Evolutionary conservation across 495 filamentous ascomycete species (phyloP).

Genomic region (Penicillium turbatum): DNA sequence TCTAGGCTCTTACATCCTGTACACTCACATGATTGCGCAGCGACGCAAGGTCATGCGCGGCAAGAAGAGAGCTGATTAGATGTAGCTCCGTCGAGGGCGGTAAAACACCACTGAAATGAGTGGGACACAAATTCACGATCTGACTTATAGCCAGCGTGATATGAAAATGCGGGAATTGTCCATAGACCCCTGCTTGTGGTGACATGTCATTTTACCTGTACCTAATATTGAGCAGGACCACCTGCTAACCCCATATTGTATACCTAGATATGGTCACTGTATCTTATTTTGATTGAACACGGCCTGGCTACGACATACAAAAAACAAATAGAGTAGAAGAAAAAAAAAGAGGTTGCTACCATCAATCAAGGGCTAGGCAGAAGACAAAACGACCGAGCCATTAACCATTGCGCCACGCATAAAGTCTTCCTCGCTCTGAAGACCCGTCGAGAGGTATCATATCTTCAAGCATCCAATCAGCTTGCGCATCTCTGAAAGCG

Average conservation of each 20-base stretch:
- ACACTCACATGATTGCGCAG: slow-evolving; percentile 91
- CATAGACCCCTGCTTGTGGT: neutral
- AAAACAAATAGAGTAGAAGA: too few species aligned
- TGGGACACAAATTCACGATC: neutral
- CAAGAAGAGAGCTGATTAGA: slow-evolving; percentile 28
- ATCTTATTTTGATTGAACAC: neutral
- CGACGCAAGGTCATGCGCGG: slow-evolving; percentile 63
- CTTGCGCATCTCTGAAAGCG: too few species aligned
- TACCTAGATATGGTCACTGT: neutral
- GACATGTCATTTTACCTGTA: neutral
- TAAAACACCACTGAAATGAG: neutral
- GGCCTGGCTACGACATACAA: too few species aligned
- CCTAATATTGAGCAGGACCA: neutral
- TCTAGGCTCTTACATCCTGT: slow-evolving; percentile 79
- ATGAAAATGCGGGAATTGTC: neutral
- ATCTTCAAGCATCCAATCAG: too few species aligned
- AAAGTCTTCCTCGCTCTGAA: too few species aligned
- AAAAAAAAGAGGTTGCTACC: too few species aligned
- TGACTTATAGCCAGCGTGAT: neutral
- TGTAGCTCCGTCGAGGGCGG: too few species aligned
- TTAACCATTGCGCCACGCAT: too few species aligned
- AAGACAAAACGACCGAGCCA: too few species aligned
- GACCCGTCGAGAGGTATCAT: too few species aligned
- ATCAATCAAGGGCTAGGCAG: too few species aligned
- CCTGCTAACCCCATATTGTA: neutral